phyloP scores from a whole-genome alignment of 495 filamentous ascomycete genomes.

The Penicillium maclennaniae region DNA sequence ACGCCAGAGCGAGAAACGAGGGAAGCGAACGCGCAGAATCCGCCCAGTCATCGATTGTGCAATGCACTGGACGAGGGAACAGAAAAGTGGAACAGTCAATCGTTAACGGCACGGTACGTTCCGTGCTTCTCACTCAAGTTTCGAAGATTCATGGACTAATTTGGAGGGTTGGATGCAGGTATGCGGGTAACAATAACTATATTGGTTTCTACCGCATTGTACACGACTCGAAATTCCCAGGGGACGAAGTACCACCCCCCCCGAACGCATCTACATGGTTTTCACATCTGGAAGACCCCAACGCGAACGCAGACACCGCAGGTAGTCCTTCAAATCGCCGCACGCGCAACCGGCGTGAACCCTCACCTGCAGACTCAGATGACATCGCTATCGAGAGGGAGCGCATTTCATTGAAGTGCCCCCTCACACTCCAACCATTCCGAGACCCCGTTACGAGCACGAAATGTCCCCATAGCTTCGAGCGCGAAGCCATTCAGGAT shows the following conservation, averaged over 20 bases:
- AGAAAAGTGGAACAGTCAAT: slow-evolving; percentile 30
- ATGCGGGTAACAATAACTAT: slow-evolving; percentile 76
- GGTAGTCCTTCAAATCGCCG: slow-evolving; percentile 10
- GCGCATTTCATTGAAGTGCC: slow-evolving; percentile 70
- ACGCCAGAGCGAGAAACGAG: slow-evolving; percentile 19
- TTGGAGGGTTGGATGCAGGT: slow-evolving; percentile 34
- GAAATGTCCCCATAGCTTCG: slow-evolving; percentile 80
- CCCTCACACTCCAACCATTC: slow-evolving; percentile 72
- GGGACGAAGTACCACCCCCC: slow-evolving; percentile 57
- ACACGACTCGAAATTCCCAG: slow-evolving; percentile 68
- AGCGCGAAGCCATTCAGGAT: slow-evolving; percentile 64
- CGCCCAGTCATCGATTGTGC: slow-evolving; percentile 26
- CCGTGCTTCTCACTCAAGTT: background rate
- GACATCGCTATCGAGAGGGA: slow-evolving; percentile 72
- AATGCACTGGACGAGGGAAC: slow-evolving; percentile 23
- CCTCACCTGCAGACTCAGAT: slow-evolving; percentile 49
- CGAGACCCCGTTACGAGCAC: slow-evolving; percentile 67
- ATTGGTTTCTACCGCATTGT: slow-evolving; percentile 70
- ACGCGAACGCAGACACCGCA: slow-evolving; percentile 3
- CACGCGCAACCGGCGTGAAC: slow-evolving; percentile 24
- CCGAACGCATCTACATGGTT: slow-evolving; percentile 75
- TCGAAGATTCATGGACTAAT: background rate
- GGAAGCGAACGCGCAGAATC: slow-evolving; percentile 19
- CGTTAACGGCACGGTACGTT: slow-evolving; percentile 38
- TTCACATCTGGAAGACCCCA: slow-evolving; percentile 44